A percentile compares a stretch with the other conserved stretches of the same genome.
Evolutionary conservation across 495 filamentous ascomycete species (phyloP).

Genomic region (Lasiosphaeriaceae sp.): DNA sequence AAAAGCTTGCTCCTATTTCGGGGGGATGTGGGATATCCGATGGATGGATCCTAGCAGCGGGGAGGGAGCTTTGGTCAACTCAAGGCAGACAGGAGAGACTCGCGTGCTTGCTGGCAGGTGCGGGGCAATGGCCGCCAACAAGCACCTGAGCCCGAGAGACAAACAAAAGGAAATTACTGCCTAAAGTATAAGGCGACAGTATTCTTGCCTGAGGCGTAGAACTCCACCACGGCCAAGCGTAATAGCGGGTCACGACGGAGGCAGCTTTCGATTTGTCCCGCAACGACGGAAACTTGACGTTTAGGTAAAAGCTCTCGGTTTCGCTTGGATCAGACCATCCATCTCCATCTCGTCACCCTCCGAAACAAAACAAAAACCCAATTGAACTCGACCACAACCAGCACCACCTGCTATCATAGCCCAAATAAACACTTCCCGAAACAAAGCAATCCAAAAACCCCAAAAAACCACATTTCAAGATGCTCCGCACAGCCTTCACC

Average conservation of each 20-base stretch:
- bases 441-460: constrained; percentile 7
- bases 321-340: constrained; percentile 12
- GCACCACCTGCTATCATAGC: not conserved
- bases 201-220: not conserved
- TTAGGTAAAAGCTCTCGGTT: constrained; percentile 1
- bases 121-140: too few relatives aligned
- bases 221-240: not conserved
- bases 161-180: not conserved
- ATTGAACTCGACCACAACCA: constrained; percentile 4
- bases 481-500: constrained; percentile 64
- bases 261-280: constrained; percentile 1
- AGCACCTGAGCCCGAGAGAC: too few relatives aligned
- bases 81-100: not conserved
- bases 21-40: not conserved
- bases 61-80: too few relatives aligned
- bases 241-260: not conserved
- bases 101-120: too few relatives aligned
- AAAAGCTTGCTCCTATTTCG: not conserved
- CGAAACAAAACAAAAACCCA: constrained; percentile 7
- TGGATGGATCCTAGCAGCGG: not conserved
- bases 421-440: not conserved
- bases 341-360: not conserved
- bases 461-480: too few relatives aligned
- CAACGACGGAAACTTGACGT: constrained; percentile 16
- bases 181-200: not conserved